Base-by-base conservation (phyloP, 1,284 basidiomycete species). In the Grifola frondosa region DNA sequence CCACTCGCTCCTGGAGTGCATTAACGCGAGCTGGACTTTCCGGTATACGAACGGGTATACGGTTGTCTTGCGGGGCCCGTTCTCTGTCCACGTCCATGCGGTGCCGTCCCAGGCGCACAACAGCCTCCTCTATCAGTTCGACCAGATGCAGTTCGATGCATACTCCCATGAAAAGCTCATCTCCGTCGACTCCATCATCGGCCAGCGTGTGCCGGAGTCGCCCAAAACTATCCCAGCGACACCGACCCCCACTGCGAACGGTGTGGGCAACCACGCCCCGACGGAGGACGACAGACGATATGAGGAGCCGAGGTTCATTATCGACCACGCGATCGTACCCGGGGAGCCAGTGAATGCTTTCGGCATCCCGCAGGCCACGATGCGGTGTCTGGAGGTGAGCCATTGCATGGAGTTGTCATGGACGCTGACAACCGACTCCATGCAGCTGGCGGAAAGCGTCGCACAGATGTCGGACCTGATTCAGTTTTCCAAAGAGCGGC, bases 331-430 rank as follows among this genome's bases (percentile, higher is more conserved):
- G 19, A 69, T 69, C 20, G 75, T 88, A 51, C 88, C 88, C 12
- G 75, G 77, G 7, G 87, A 88, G 57, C 88, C 88, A 5, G 84
- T 90, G 40, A 90, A 89, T 56, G 84, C 84, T 23, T 90, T 90
- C 64, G 87, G 87, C 3, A 87, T 90, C 40, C 87, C 87, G 3
- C 87, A 90, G 59, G 85, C 86, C 3, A 88, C 87, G 15, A 89
- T 90, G 88, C 73, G 87, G 46, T 88, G 87, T 71, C 67, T 90
- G 23, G 87, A 90, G 75, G 84, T 88, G 66, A 12, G 56, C 41
- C 6, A 12, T 7, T 7, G 4, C 22, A n/a, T 23, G 7, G 19
- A 15, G 10, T 21, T 17, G 7, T 24, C 3, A 25, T 35, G 12
- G 28, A 35, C 6, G 25, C n/a, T n/a, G n/a, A n/a, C n/a, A n/a